These are phyloP conservation scores for Lobosporangium transversale DNA, from an alignment of 192 early-diverging fungal species.

Conservation along the genomic window DNA sequence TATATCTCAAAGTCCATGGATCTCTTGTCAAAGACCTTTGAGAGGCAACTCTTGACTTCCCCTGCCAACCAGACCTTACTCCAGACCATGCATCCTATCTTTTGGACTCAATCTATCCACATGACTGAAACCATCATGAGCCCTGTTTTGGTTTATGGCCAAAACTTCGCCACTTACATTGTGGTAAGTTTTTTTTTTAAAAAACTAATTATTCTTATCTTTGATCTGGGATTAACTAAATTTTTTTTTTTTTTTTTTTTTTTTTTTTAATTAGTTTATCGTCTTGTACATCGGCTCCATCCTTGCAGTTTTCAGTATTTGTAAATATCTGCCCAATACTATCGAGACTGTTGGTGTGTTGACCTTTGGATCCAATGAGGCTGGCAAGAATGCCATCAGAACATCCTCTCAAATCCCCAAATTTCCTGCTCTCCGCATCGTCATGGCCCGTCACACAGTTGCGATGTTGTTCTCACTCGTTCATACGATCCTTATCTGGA, in stretches of 20 bases:
- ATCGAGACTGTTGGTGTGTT: conserved; percentile 50
- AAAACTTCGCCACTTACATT: conserved; percentile 49
- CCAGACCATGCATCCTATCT: conserved; percentile 28
- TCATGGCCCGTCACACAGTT: conserved; percentile 26
- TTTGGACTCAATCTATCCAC: conserved; percentile 42
- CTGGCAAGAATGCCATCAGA: background rate
- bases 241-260: background rate
- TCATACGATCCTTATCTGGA: conserved; percentile 48
- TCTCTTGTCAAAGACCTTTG: conserved; percentile 18
- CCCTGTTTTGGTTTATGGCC: conserved; percentile 45
- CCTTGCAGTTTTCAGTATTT: conserved; percentile 40
- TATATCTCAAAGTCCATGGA: conserved; percentile 33
- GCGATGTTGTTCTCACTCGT: conserved; percentile 34
- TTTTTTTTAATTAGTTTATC: conserved; percentile 21
- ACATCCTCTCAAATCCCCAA: conserved; percentile 31
- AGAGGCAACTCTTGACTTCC: conserved; percentile 27
- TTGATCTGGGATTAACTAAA: background rate
- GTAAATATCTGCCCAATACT: conserved; percentile 47
- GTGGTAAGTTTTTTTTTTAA: conserved; percentile 26
- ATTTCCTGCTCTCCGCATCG: conserved; percentile 49
- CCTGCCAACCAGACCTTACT: conserved; percentile 49
- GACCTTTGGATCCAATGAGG: conserved; percentile 25
- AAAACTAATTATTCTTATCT: background rate
- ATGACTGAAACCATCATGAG: conserved; percentile 34
- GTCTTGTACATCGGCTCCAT: conserved; percentile 47